Conservation (phyloP, 352 stramenopile genomes). For the Phytophthora boehmeriae region DNA sequence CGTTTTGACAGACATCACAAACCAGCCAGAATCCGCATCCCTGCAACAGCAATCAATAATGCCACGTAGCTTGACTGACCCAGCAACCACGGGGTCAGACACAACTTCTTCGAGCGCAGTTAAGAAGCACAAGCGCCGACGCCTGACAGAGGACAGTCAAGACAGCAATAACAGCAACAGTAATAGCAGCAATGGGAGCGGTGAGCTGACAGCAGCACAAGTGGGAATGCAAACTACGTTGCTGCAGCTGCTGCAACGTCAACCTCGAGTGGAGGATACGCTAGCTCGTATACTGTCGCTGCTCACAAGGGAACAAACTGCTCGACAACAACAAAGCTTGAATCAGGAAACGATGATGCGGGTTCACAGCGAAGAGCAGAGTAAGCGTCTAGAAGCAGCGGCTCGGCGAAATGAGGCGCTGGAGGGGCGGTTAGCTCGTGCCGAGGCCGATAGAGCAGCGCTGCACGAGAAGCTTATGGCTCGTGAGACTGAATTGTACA, state of each 20-base stretch:
- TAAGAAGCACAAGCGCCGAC: conserved; percentile 44
- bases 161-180: conserved; percentile 39
- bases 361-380: conserved; percentile 37
- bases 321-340: conserved; percentile 29
- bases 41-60: conserved; percentile 22
- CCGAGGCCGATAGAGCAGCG: conserved; percentile 35
- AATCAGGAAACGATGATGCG: conserved; percentile 28
- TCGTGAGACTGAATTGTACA: conserved; percentile 52
- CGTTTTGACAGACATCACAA: conserved; percentile 71
- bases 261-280: conserved; percentile 39
- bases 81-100: conserved; percentile 3
- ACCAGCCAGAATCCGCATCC: conserved; percentile 32
- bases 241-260: conserved; percentile 40
- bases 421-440: conserved; percentile 32
- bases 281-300: conserved; percentile 40
- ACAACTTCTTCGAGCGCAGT: conserved; percentile 6
- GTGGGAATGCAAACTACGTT: conserved; percentile 44
- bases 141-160: conserved; percentile 34
- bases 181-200: conserved; percentile 31
- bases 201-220: conserved; percentile 26
- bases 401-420: conserved; percentile 37
- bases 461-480: conserved; percentile 52
- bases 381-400: conserved; percentile 35
- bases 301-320: conserved; percentile 34
- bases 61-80: conserved; percentile 5